Conservation (phyloP, 148 eudicot genomes). For the Oxyria digyna region DNA sequence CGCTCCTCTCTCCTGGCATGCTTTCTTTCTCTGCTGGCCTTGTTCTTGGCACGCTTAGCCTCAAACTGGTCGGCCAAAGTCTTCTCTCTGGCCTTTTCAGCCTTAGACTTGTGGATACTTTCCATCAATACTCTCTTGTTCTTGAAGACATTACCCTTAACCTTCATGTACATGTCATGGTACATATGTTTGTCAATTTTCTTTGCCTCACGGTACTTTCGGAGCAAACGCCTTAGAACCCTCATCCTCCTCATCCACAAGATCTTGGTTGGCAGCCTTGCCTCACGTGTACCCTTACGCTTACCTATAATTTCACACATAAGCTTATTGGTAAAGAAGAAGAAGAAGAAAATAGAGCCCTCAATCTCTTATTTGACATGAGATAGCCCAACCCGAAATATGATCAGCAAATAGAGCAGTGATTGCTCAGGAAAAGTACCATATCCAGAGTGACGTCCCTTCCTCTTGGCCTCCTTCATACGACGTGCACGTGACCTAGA, state of each 20-base stretch:
- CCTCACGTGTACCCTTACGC: constrained; percentile 29
- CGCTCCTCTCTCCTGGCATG: constrained; percentile 16
- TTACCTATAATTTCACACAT: constrained; percentile 10
- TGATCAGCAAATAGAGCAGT: not conserved
- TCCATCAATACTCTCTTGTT: constrained; percentile 31
- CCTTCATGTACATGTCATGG: constrained; percentile 32
- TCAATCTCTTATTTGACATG: not conserved
- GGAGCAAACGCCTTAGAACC: constrained; percentile 24
- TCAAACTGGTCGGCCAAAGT: constrained; percentile 17
- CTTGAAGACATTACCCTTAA: constrained; percentile 30
- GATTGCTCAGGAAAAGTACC: constrained; percentile 11
- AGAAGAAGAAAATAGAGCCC: not conserved
- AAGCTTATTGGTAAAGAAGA: not conserved
- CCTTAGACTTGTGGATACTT: constrained; percentile 28
- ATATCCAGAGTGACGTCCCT: constrained; percentile 31
- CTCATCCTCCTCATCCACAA: constrained; percentile 35
- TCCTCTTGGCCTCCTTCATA: constrained; percentile 24
- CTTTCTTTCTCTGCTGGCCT: constrained; percentile 16
- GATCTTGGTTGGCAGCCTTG: constrained; percentile 27
- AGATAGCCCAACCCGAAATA: not conserved
- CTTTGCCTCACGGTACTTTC: constrained; percentile 19
- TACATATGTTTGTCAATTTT: constrained; percentile 31
- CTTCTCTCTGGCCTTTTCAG: constrained; percentile 18
- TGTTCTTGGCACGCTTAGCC: constrained; percentile 20
- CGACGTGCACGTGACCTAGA: constrained; percentile 27